Evolutionary conservation across 495 filamentous ascomycete species (phyloP).

Genomic region (Podospora pseudoanserina): DNA sequence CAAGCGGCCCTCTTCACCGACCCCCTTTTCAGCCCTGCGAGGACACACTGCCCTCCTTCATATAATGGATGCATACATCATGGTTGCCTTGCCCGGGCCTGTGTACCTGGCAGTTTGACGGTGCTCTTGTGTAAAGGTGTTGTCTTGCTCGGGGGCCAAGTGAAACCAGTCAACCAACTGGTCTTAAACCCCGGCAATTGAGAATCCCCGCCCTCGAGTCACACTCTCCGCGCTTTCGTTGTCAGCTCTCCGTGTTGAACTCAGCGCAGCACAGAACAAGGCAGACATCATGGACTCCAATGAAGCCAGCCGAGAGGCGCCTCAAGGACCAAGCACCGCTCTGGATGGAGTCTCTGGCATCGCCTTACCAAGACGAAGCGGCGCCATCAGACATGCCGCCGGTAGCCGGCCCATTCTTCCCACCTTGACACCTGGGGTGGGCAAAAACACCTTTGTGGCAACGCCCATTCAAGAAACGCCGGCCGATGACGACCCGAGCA

Average conservation of each 20-base stretch:
- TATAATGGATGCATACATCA: slow-evolving; percentile 3
- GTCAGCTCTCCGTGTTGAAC: not conserved
- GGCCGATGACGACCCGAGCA: not conserved
- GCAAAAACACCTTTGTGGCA: slow-evolving; percentile 3
- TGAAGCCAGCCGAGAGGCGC: not conserved
- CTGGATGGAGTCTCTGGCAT: not conserved
- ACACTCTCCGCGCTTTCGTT: not conserved
- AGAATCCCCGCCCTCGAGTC: not conserved
- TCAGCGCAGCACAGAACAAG: not conserved
- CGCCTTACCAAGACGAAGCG: not conserved
- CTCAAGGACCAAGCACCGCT: not conserved
- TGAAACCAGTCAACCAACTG: not conserved
- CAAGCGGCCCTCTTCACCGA: slow-evolving; percentile 16
- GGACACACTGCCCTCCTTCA: not conserved
- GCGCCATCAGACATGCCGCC: not conserved
- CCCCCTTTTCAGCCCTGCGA: slow-evolving; percentile 21
- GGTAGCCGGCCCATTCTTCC: not conserved
- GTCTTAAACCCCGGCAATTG: not conserved
- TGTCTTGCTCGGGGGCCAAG: not conserved
- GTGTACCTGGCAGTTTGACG: not conserved
- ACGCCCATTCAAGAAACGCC: not conserved
- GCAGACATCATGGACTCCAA: slow-evolving; percentile 2
- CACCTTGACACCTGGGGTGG: not conserved
- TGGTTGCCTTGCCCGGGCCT: not conserved
- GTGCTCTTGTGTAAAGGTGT: not conserved